Base-by-base conservation (phyloP, 192 early-diverging fungal species). In the Backusella circina region DNA sequence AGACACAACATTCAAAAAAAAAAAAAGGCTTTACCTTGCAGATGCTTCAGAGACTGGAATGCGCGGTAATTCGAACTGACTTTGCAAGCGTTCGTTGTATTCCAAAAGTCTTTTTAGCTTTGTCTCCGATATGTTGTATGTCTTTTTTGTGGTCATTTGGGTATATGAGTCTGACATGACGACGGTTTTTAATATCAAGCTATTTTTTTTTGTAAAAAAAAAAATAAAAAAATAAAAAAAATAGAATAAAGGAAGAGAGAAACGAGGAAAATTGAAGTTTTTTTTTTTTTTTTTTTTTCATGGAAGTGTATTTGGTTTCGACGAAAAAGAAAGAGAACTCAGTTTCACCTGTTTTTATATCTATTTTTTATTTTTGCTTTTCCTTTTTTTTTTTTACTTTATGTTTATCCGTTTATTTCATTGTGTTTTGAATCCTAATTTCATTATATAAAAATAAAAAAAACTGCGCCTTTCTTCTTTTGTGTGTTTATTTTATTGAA, bases 21-120 rank as follows among this genome's bases (percentile, higher is more conserved):
- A n/a, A n/a, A n/a, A n/a, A 32, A 37, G 1, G 2, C 1, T 30
- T 10, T 67, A 77, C 72, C 75, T 50, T 57, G 47, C 39, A 36
- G 74, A 70, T 64, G 91, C 90, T 78, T 90, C 88, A 51, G 90
- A 91, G 67, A 91, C 83, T n/a, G 88, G 82, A 50, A 91, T 86
- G 30, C 90, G 86, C 32, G 87, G 88, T 50, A 90, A 77, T 39
- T 91, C 89, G 57, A 92, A 84, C 80, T 89, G 89, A 75, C 91
- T 88, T 65, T 83, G 79, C 67, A 91, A 80, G 10, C 90, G 85
- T 70, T 80, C 79, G 83, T 88, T 91, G 80, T 90, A 84, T 81
- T 92, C 91, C 75, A 85, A 73, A 50, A 91, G 82, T 73, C 88
- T 88, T 36, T 87, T 80, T 38, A 91, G 80, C 70, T 90, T 91